A percentile compares a stretch with the other conserved stretches of the same genome.
phyloP scores from a whole-genome alignment of 2,329 filamentous ascomycete genomes.

The Colletotrichum chrysophilum region DNA sequence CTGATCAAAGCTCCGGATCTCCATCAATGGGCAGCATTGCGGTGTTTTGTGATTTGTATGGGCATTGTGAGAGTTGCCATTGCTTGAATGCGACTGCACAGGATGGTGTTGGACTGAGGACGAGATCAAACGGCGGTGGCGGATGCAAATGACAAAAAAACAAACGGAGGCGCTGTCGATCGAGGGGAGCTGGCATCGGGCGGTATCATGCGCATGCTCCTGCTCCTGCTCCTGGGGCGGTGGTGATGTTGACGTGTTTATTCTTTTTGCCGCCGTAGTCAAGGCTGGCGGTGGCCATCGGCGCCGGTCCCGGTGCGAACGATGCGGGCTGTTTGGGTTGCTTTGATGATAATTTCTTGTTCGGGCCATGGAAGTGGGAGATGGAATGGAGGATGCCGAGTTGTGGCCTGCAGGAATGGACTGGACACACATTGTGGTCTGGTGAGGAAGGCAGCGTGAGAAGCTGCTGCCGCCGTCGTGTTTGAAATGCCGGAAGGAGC shows the following conservation, averaged over 20 bases:
- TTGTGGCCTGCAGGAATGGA: not conserved
- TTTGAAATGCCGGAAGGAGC: not conserved
- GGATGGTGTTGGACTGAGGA: not conserved
- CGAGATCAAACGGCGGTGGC: not conserved
- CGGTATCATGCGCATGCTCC: not conserved
- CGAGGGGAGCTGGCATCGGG: not conserved
- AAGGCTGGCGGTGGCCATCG: not conserved
- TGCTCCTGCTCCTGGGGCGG: not conserved
- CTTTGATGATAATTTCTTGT: conserved; percentile 8
- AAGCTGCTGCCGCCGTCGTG: not conserved
- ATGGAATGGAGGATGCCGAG: not conserved
- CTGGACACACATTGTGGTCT: not conserved
- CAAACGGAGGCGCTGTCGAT: not conserved
- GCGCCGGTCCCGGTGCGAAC: not conserved
- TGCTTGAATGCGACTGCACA: not conserved
- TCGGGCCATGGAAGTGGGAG: not conserved
- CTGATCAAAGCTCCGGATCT: not conserved
- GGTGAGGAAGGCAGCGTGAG: not conserved
- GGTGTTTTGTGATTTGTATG: not conserved
- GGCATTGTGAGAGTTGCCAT: not conserved
- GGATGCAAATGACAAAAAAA: not conserved
- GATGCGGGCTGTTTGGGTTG: not conserved
- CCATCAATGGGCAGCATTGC: not conserved
- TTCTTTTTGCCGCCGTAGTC: not conserved
- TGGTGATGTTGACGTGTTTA: not conserved